These are phyloP conservation scores for Candida yuanshanica DNA, from an alignment of 805 yeast genomes.

Conservation along the genomic window DNA sequence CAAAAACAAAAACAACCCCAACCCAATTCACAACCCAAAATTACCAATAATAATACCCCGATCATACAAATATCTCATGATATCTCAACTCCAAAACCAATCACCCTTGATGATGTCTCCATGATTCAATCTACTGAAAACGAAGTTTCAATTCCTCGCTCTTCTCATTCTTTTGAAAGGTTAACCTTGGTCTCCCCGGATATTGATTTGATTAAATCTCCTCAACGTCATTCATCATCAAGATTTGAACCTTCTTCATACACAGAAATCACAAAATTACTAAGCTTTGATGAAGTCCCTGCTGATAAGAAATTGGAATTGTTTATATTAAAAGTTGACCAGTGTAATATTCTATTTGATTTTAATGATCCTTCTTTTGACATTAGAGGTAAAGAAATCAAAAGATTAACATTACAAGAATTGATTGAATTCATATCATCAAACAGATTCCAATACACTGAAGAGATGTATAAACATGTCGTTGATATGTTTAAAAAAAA, in stretches of 20 bases:
- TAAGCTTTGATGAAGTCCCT: conserved; percentile 82
- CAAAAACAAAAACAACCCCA: conserved; percentile 5
- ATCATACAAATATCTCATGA: background rate
- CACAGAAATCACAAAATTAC: conserved; percentile 67
- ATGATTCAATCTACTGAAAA: background rate
- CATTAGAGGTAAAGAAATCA: conserved; percentile 87
- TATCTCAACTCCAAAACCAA: background rate
- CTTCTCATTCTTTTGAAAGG: conserved; percentile 50
- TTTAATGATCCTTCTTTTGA: conserved; percentile 91
- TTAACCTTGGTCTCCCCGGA: conserved; percentile 60
- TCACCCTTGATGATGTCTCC: background rate
- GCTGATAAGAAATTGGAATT: conserved; percentile 75
- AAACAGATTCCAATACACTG: conserved; percentile 79
- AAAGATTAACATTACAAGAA: conserved; percentile 81
- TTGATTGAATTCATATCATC: conserved; percentile 81
- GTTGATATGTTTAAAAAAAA: conserved; percentile 86
- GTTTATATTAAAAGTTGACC: conserved; percentile 85
- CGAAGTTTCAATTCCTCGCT: conserved; percentile 29
- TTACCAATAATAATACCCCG: conserved; percentile 1
- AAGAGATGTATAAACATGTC: conserved; percentile 83
- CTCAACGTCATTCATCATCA: conserved; percentile 89
- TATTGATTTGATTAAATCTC: conserved; percentile 76
- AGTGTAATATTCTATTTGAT: conserved; percentile 91
- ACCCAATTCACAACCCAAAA: background rate
- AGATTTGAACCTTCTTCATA: conserved; percentile 76